A percentile compares a stretch with the other conserved stretches of the same genome.
Conservation (phyloP, 257 asterid genomes). For the Ballota nigra region DNA sequence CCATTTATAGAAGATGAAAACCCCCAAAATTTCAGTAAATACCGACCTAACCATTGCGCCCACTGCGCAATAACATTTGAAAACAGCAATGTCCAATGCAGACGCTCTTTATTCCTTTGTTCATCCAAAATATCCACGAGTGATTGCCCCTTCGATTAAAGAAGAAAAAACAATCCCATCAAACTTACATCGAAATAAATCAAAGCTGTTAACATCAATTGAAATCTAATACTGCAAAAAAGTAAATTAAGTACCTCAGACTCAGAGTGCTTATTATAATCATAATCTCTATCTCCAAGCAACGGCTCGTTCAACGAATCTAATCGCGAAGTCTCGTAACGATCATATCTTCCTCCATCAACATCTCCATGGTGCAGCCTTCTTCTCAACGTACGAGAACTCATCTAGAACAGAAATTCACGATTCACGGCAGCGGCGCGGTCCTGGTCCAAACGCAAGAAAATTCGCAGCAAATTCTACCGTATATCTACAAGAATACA, state of each 20-base stretch:
- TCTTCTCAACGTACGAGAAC: constrained; percentile 74
- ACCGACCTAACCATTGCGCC: constrained; percentile 96
- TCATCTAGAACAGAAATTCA: constrained; percentile 36
- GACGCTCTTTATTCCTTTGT: constrained; percentile 49
- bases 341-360: constrained; percentile 58
- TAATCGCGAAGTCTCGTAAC: constrained; percentile 40
- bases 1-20: neutral
- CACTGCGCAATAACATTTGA: constrained; percentile 82
- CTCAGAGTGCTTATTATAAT: constrained; percentile 36
- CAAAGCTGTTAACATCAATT: neutral
- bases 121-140: constrained; percentile 66
- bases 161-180: neutral
- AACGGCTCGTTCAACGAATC: constrained; percentile 78
- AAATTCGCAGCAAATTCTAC: neutral
- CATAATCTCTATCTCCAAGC: constrained; percentile 47
- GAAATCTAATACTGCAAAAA: neutral
- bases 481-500: neutral
- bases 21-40: constrained; percentile 15
- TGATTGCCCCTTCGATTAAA: constrained; percentile 34
- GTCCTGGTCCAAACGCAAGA: constrained; percentile 1
- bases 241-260: constrained; percentile 48
- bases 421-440: constrained; percentile 13
- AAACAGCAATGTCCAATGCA: constrained; percentile 80
- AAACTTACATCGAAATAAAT: neutral
- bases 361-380: constrained; percentile 78